These are phyloP conservation scores for Cystoisospora suis DNA, from an alignment of 169 alveolate genomes.

Conservation along the genomic window DNA sequence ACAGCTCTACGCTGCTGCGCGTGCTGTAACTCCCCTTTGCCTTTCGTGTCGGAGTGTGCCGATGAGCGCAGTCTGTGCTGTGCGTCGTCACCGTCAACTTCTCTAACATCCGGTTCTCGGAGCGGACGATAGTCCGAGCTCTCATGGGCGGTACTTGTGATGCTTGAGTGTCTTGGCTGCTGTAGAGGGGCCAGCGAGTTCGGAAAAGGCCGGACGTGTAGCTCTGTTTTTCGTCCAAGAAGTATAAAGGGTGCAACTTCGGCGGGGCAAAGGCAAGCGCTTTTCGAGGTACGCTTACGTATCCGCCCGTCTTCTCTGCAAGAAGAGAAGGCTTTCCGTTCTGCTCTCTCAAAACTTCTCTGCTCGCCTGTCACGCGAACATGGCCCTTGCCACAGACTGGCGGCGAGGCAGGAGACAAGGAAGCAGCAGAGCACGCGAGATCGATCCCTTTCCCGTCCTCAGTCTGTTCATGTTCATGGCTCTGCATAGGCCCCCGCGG, in stretches of 20 bases:
- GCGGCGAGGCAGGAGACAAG: too few species aligned
- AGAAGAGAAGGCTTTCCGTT: background rate
- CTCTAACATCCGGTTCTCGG: background rate
- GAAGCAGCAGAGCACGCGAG: conserved; percentile 22
- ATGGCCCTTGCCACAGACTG: conserved; percentile 23
- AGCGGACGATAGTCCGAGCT: too few species aligned
- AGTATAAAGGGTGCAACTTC: conserved; percentile 61
- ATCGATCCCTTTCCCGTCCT: background rate
- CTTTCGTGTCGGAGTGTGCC: background rate
- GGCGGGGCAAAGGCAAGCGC: too few species aligned
- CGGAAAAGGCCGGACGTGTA: conserved; percentile 48
- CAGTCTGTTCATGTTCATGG: background rate
- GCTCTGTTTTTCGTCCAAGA: conserved; percentile 48
- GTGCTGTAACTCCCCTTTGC: background rate
- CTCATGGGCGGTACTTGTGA: background rate
- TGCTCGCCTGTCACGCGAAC: conserved; percentile 19
- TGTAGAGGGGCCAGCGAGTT: background rate
- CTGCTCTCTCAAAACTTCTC: background rate
- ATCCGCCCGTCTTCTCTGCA: background rate
- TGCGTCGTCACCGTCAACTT: background rate
- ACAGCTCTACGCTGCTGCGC: background rate
- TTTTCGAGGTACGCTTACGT: too few species aligned
- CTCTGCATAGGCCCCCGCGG: background rate
- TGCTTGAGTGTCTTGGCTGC: background rate
- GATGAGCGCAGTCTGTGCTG: background rate